Conservation (phyloP, 2,329 filamentous ascomycete species). For the Botrytis porri region DNA sequence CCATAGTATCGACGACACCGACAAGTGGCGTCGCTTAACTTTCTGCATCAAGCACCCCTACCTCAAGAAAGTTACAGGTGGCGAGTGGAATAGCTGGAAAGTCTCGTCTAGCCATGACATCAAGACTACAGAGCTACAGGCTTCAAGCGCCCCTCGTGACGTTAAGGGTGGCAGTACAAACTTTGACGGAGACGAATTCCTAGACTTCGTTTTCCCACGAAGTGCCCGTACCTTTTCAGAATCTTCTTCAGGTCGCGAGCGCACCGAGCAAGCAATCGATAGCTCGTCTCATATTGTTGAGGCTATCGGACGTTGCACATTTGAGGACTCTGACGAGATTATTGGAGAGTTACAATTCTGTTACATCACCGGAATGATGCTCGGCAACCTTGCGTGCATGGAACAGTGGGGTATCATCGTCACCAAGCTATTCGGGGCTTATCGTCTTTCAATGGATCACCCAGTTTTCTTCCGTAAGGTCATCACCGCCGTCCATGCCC, state of each 20-base stretch:
- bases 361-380: constrained; percentile 55
- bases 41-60: constrained; percentile 46
- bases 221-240: constrained; percentile 44
- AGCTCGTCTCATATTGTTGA: constrained; percentile 48
- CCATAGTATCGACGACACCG: constrained; percentile 32
- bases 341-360: constrained; percentile 60
- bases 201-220: constrained; percentile 49
- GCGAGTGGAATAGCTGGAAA: constrained; percentile 47
- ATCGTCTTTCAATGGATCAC: constrained; percentile 43
- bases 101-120: constrained; percentile 54
- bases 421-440: constrained; percentile 51
- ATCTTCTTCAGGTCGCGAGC: constrained; percentile 36
- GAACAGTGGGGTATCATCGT: constrained; percentile 62
- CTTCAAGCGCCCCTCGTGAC: constrained; percentile 3
- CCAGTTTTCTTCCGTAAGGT: constrained; percentile 49
- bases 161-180: constrained; percentile 33
- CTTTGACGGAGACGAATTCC: constrained; percentile 45
- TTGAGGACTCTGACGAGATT: constrained; percentile 45
- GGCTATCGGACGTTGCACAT: constrained; percentile 39
- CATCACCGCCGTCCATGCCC: constrained; percentile 51
- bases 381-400: constrained; percentile 57
- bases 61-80: constrained; percentile 48
- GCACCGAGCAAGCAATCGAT: constrained; percentile 47
- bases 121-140: constrained; percentile 21
- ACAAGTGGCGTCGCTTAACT: constrained; percentile 53